These are phyloP conservation scores for Euphorbia peplus DNA, from an alignment of 345 rosid species.

Conservation along the genomic window DNA sequence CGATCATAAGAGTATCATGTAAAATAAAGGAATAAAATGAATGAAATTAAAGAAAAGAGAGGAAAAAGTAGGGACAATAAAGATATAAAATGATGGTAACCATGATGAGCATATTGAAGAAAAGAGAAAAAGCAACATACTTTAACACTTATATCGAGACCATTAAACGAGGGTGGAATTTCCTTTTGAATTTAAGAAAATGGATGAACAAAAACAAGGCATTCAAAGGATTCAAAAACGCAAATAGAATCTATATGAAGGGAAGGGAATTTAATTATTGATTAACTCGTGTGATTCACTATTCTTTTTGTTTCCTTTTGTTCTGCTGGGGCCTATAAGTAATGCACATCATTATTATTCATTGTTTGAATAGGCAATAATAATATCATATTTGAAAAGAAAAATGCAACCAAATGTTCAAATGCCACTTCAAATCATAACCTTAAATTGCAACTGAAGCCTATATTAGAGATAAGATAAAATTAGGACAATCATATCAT, in stretches of 20 bases:
- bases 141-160: slow-evolving; percentile 47
- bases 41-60: not conserved
- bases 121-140: slow-evolving; percentile 31
- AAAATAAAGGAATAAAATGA: too few relatives aligned
- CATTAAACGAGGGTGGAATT: slow-evolving; percentile 30
- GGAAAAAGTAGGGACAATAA: slow-evolving; percentile 2
- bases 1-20: slow-evolving; percentile 3
- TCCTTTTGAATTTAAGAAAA: slow-evolving; percentile 22
- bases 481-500: slow-evolving; percentile 8
- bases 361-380: not conserved
- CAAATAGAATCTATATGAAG: not conserved
- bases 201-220: not conserved
- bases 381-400: not conserved
- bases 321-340: not conserved
- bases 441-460: not conserved
- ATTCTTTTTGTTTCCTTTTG: not conserved
- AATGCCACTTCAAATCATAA: not conserved
- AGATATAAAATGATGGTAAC: slow-evolving; percentile 12
- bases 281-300: not conserved
- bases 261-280: not conserved
- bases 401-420: not conserved
- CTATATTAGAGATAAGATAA: not conserved
- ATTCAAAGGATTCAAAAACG: not conserved
- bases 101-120: slow-evolving; percentile 26
- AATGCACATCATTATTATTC: not conserved